These are phyloP conservation scores for grape (Vitis vinifera) DNA, from an alignment of 164 flowering plant genomes.

Conservation along the genomic window DNA sequence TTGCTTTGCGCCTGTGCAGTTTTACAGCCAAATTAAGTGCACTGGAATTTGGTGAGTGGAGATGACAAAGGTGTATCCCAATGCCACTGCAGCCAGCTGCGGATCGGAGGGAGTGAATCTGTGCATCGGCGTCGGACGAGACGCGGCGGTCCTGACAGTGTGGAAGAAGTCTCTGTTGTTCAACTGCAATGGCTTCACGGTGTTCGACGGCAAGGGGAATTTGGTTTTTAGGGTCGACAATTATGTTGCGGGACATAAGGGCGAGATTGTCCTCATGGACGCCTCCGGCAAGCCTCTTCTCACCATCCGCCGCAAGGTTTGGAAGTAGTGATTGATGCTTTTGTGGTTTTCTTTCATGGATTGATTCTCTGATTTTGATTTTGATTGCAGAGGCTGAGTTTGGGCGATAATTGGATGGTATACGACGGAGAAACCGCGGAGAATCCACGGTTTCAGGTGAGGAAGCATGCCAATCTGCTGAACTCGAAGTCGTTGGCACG, in stretches of 20 bases:
- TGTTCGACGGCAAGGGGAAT: conserved; percentile 61
- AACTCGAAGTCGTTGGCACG: conserved; percentile 44
- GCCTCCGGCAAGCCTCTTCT: conserved; percentile 65
- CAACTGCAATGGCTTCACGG: conserved; percentile 84
- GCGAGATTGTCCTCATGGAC: conserved; percentile 78
- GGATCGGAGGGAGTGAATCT: too few species aligned
- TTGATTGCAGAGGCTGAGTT: conserved; percentile 52
- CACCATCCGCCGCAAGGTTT: conserved; percentile 90
- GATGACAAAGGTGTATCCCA: conserved; percentile 31
- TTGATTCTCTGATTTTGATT: background rate
- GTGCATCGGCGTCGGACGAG: background rate
- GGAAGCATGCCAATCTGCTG: conserved; percentile 46
- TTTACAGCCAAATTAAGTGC: too few species aligned
- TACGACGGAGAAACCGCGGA: conserved; percentile 56
- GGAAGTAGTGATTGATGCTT: too few species aligned
- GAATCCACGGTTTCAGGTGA: conserved; percentile 44
- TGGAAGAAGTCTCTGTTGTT: conserved; percentile 86
- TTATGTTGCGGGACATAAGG: conserved; percentile 42
- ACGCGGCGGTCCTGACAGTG: conserved; percentile 50
- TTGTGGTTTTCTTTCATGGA: background rate
- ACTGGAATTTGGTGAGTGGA: background rate
- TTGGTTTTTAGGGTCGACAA: conserved; percentile 78
- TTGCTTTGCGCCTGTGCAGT: too few species aligned
- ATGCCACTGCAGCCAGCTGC: background rate
- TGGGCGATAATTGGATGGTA: conserved; percentile 61